Percentiles rank a stretch among this genome's conserved stretches.
phyloP scores from a whole-genome alignment of 257 asterid species.

The Solanum corneliomulleri region DNA sequence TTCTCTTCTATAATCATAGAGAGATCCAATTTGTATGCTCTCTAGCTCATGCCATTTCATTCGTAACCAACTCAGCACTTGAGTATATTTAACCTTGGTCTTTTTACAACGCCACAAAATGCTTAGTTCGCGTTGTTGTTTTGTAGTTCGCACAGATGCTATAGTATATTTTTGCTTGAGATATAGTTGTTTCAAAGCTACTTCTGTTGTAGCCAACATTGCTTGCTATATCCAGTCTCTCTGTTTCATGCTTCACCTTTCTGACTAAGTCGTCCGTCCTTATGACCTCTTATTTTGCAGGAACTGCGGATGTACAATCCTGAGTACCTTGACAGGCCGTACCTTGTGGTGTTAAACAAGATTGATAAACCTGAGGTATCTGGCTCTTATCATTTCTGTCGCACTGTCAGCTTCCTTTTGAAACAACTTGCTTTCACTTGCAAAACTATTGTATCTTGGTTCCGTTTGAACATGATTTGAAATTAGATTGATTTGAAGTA shows the following conservation, averaged over 20 bases:
- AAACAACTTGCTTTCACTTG: background rate
- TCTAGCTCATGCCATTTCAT: background rate
- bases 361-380: conserved; percentile 78
- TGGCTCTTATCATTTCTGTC: background rate
- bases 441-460: background rate
- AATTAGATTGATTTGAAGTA: background rate
- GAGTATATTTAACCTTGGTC: background rate
- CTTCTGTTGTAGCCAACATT: background rate
- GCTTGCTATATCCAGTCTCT: background rate
- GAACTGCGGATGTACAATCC: conserved; percentile 98
- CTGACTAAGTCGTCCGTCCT: background rate
- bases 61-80: background rate
- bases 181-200: background rate
- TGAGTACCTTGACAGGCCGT: conserved; percentile 82
- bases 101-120: background rate
- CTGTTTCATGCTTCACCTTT: background rate
- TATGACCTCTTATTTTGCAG: conserved; percentile 26
- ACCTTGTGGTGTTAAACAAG: conserved; percentile 81
- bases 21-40: background rate
- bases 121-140: background rate
- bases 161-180: background rate
- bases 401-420: background rate
- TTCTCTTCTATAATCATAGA: background rate
- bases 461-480: background rate
- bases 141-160: background rate